Base-by-base conservation (phyloP, 1,284 basidiomycete species). In the Anthracocystis setariae region DNA sequence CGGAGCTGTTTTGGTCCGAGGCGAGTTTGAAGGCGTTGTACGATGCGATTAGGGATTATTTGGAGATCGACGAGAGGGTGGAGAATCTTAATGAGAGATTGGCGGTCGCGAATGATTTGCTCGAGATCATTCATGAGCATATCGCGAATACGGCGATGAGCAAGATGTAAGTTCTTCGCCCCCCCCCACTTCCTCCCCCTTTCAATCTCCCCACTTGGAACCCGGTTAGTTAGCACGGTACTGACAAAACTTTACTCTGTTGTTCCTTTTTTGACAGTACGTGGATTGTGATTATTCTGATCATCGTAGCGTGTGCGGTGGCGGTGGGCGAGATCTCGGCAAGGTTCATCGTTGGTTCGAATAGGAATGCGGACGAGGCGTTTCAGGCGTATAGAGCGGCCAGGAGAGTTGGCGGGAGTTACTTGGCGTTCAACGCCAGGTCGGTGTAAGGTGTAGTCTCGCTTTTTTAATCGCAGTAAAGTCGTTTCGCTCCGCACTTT, bases 241-340 rank as follows among this genome's bases (percentile, higher is more conserved):
- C 25, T 40, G 39, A 50, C 48, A 45, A 38, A 15, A n/a, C n/a
- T n/a, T n/a, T n/a, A n/a, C n/a, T n/a, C n/a, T n/a, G n/a, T n/a
- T n/a, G n/a, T n/a, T n/a, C n/a, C n/a, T n/a, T n/a, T n/a, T n/a
- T n/a, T n/a, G n/a, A 12, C 47, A 71, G 67, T 89, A 93, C 76
- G 86, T 93, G 92, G 92, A 92, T 95, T 73, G 89, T 97, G 68
- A 97, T 97, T 75, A 94, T 92, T 89, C 86, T 97, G 38, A 96
- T 96, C 78, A 89, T 94, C 20, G 89, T 90, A 0, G 93, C 92
- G 5, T 91, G 91, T 82, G 83, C 94, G 18, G 93, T 93, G 5
- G 92, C 92, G 88, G 77, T 91, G 10, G 92, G 92, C 27, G 92
- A 94, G 82, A 90, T 94, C 18, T 80, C 91, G 38, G 92, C 92